These are phyloP conservation scores for Urochloa ruziziensis DNA, from an alignment of 176 grass and related monocot species.

Conservation along the genomic window DNA sequence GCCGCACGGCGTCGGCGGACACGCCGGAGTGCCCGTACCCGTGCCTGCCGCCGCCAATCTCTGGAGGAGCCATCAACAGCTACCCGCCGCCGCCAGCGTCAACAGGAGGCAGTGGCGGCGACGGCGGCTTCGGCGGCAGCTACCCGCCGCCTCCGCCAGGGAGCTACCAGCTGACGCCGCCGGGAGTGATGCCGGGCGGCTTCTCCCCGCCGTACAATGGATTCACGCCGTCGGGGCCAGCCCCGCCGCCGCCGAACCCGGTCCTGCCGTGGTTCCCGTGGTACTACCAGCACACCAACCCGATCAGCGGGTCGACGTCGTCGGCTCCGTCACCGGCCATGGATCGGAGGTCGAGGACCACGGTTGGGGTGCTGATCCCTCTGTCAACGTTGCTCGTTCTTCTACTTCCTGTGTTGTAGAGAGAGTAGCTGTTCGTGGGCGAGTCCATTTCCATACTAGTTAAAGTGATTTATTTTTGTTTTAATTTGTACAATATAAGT, in stretches of 20 bases:
- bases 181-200: constrained; percentile 42
- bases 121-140: constrained; percentile 6
- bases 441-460: neutral
- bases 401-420: constrained; percentile 20
- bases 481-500: neutral
- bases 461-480: neutral
- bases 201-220: constrained; percentile 30
- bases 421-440: neutral
- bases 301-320: constrained; percentile 28
- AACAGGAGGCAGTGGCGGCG: constrained; percentile 1
- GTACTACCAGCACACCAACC: constrained; percentile 61
- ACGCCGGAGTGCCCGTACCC: constrained; percentile 54
- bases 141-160: constrained; percentile 28
- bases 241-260: constrained; percentile 59
- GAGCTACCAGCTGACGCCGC: constrained; percentile 32
- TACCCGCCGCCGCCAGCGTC: constrained; percentile 44
- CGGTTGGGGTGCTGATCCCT: neutral
- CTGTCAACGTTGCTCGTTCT: neutral
- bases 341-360: neutral
- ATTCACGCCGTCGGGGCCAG: constrained; percentile 16
- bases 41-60: constrained; percentile 50
- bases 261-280: constrained; percentile 63
- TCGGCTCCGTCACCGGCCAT: neutral
- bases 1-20: constrained; percentile 25
- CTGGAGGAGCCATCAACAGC: constrained; percentile 9